Evolutionary conservation across 2,329 filamentous ascomycete species (phyloP), one percentile per base, ranked within the genome.

Genomic region (Fusarium abutilonis): DNA sequence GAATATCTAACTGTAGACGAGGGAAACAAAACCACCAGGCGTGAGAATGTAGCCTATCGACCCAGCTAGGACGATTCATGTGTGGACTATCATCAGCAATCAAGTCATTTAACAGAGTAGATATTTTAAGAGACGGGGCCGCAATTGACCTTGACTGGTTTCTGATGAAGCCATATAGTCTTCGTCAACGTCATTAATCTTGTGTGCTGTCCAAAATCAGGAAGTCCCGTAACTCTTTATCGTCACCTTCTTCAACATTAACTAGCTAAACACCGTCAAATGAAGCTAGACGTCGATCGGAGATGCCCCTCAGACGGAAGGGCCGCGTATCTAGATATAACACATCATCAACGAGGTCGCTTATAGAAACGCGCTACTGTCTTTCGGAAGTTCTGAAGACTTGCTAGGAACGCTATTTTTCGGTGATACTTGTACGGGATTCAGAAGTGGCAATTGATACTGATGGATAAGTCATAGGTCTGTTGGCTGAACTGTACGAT

Each of bases 1-100:
- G 69, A 80, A 78, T 41, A 80, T 68, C 65, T 80, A 80, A 28
- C 78, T 78, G 60, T 80, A 80, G 1, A 80, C 56, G 34, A 80
- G 75, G 2, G 77, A 70, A 4, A 78, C 75, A 4, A 77, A 74
- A 11, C 78, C 74, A 8, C 77, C 78, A 0, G 77, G 78, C 0
- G 76, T 75, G 3, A 79, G 62, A 1, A 78, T 75, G 9, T 78
- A 68, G 8, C 77, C 77, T 4, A 80, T 73, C 4, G 77, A 77
- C 1, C 76, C 77, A 5, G 77, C 77, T 5, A 79, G 71, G 6
- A 76, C 75, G 19, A 66, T 66, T 63, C 65, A 68, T 4, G 63
- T 68, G 28, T 68, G 10, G 6, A 11, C 13, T 4, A 19, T n/a
- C 0, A 26, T 52, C 11, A 42, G 35, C n/a, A 6, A 23, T 14